Evolutionary conservation across 1,139 yeast genomes (phyloP).

Genomic region (Pichia sp.): DNA sequence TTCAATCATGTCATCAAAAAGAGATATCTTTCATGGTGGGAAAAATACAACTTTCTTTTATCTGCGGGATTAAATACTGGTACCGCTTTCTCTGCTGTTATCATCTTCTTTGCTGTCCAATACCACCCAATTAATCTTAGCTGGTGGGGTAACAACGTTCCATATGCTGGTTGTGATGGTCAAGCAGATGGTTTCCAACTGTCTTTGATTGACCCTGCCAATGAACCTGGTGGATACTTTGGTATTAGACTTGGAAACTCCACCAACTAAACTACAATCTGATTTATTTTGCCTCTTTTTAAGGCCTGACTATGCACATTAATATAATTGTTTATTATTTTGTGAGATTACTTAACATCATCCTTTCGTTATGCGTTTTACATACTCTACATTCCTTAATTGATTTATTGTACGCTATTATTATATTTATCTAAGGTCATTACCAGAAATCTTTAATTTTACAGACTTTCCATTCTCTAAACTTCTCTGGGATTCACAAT

Average conservation of each 20-base stretch:
- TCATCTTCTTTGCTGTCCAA: neutral
- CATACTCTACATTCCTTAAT: too few relatives aligned
- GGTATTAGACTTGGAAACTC: neutral
- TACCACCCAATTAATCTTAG: neutral
- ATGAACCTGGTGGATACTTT: neutral
- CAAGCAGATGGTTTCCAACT: neutral
- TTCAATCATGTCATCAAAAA: neutral
- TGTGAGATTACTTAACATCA: too few relatives aligned
- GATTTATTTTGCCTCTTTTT: too few relatives aligned
- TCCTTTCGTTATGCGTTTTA: too few relatives aligned
- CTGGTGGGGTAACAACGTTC: slow-evolving; percentile 1
- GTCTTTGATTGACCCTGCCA: neutral
- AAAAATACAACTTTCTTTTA: neutral
- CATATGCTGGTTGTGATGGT: neutral
- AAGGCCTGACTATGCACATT: too few relatives aligned
- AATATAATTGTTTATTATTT: too few relatives aligned
- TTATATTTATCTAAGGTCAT: too few relatives aligned
- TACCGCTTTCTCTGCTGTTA: neutral
- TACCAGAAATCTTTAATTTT: too few relatives aligned
- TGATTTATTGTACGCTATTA: too few relatives aligned
- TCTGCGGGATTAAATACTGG: neutral
- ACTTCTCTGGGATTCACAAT: too few relatives aligned
- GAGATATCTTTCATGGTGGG: neutral
- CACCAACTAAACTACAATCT: too few relatives aligned
- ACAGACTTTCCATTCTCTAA: too few relatives aligned